phyloP scores from a whole-genome alignment of 768 basidiomycete genomes.

The Termitomyces sp. region DNA sequence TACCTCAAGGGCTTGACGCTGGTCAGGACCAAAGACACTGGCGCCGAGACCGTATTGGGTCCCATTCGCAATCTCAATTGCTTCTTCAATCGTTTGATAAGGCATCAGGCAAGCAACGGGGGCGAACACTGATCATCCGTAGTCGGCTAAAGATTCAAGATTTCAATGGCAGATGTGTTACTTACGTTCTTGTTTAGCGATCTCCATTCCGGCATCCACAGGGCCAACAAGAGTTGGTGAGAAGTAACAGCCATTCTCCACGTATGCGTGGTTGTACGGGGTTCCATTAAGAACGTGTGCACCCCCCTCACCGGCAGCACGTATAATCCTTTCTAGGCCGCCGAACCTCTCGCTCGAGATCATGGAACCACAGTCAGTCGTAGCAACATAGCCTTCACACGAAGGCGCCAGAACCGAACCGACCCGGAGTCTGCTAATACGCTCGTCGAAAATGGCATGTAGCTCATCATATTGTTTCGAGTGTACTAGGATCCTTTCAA shows the following conservation, averaged over 20 bases:
- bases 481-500: slow-evolving; percentile 90
- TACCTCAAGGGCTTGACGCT: slow-evolving; percentile 70
- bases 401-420: slow-evolving; percentile 68
- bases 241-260: slow-evolving; percentile 77
- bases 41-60: slow-evolving; percentile 90
- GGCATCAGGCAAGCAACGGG: slow-evolving; percentile 85
- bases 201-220: slow-evolving; percentile 62
- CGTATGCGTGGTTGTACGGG: slow-evolving; percentile 57
- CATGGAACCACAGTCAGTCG: slow-evolving; percentile 86
- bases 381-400: slow-evolving; percentile 62
- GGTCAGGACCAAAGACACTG: slow-evolving; percentile 88
- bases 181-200: slow-evolving; percentile 78
- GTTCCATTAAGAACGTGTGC: slow-evolving; percentile 64
- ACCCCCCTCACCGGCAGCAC: slow-evolving; percentile 62
- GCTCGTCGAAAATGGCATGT: slow-evolving; percentile 55
- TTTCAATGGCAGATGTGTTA: slow-evolving; percentile 9
- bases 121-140: slow-evolving; percentile 66
- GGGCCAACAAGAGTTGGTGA: slow-evolving; percentile 81
- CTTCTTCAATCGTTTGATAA: slow-evolving; percentile 81
- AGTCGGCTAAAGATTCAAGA: not conserved
- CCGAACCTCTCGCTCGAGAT: slow-evolving; percentile 70
- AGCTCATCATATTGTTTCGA: slow-evolving; percentile 70
- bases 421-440: slow-evolving; percentile 62
- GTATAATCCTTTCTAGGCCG: slow-evolving; percentile 61
- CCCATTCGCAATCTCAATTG: slow-evolving; percentile 81